Base-by-base conservation (phyloP, 2,329 filamentous ascomycete species). In the Pyrenophora tritici-repentis region DNA sequence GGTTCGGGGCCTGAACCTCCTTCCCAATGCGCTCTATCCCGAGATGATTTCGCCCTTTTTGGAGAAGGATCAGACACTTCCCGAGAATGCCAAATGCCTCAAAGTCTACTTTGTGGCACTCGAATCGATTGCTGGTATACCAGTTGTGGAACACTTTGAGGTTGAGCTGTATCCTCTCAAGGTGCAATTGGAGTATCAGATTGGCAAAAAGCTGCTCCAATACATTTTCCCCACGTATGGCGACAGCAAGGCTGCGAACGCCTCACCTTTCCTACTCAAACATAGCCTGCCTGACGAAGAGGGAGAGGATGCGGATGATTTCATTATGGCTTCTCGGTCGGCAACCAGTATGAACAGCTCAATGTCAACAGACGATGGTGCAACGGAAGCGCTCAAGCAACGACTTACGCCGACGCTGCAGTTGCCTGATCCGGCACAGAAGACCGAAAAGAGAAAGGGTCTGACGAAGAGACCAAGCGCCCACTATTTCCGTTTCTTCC, bases 81-180 rank as follows among this genome's bases (percentile, higher is more conserved):
- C 81, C 26, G 81, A 84, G 38, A 85, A 88, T 55, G 82, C 83
- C 38, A 90, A 91, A 67, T 97, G 97, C 88, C 83, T 99, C 43
- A 86, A 88, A 29, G 90, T 99, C 10, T 94, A 96, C 70, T 99
- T 95, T 91, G 87, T 97, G 70, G 97, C 97, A 91, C 82, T 99
- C 4, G 94, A 99, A 75, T 92, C 94, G 6, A 97, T 99, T 72
- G 94, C 93, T 32, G 94, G 94, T 41, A 99, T 99, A 55, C 91
- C 93, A 0, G 92, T 99, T 26, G 90, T 99, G 80, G 93, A 97
- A 63, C 89, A 95, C 65, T 99, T 99, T 66, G 92, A 97, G 73
- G 90, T 99, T 47, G 91, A 92, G 47, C 78, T 99, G 16, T 92
- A 95, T 72, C 95, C 94, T 0, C 83, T 99, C 71, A 95, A 91